A percentile compares a stretch with the other conserved stretches of the same genome.
These are phyloP conservation scores for Auricularia auricula-judae DNA, from an alignment of 768 basidiomycete species.

Conservation along the genomic window DNA sequence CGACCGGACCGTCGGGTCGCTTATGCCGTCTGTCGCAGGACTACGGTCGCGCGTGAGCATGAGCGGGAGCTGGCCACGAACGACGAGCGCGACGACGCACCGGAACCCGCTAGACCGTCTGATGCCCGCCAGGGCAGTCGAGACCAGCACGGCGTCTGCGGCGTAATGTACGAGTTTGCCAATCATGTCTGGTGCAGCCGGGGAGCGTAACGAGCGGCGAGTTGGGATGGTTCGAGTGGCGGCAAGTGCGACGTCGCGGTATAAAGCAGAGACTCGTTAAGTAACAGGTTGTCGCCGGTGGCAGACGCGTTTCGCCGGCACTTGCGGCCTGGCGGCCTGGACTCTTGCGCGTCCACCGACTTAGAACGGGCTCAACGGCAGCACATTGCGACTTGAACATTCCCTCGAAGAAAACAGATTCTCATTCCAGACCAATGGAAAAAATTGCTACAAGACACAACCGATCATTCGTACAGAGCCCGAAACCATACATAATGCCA, in stretches of 20 bases:
- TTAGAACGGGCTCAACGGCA: background rate
- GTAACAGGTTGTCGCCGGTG: background rate
- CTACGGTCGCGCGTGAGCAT: slow-evolving; percentile 24
- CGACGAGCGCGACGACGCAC: slow-evolving; percentile 39
- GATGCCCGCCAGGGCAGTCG: slow-evolving; percentile 85
- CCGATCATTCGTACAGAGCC: background rate
- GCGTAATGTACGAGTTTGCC: slow-evolving; percentile 77
- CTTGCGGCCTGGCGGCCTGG: background rate
- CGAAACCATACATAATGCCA: background rate
- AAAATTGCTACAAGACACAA: background rate
- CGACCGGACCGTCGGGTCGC: slow-evolving; percentile 67
- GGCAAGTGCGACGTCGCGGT: background rate
- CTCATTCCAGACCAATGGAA: background rate
- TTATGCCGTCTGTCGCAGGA: slow-evolving; percentile 52
- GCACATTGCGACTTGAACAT: background rate
- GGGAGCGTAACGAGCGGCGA: background rate
- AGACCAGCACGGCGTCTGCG: slow-evolving; percentile 73
- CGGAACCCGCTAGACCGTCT: slow-evolving; percentile 81
- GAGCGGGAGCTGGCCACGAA: background rate
- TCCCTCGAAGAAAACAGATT: background rate
- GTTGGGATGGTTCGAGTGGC: background rate
- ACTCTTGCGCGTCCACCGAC: background rate
- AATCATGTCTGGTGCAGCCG: slow-evolving; percentile 29
- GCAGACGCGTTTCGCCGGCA: background rate
- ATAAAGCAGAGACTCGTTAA: background rate